Conservation (phyloP, 2,329 filamentous ascomycete genomes). For the Ophiocordyceps sinensis region DNA sequence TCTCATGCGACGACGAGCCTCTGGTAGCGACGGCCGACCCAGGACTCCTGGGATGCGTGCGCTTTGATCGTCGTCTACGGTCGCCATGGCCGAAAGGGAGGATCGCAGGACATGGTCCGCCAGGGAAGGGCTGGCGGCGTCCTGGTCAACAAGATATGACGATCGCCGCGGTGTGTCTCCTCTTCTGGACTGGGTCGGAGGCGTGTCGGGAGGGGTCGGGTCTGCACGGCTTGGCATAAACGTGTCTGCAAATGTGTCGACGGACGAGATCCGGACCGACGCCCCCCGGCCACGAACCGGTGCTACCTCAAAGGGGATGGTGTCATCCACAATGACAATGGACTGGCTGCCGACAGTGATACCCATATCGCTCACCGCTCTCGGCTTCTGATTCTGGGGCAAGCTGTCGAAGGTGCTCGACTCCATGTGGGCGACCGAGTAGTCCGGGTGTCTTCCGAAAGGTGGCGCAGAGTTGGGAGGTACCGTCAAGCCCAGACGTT, state of each 20-base stretch:
- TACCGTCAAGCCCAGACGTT: constrained; percentile 7
- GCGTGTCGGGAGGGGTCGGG: constrained; percentile 47
- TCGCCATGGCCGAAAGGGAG: constrained; percentile 31
- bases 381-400: constrained; percentile 15
- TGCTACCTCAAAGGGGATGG: constrained; percentile 33
- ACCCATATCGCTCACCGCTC: constrained; percentile 36
- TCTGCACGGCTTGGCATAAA: constrained; percentile 34
- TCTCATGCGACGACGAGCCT: constrained; percentile 10
- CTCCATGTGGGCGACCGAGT: constrained; percentile 29
- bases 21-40: constrained; percentile 15
- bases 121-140: constrained; percentile 20
- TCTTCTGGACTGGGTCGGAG: constrained; percentile 28
- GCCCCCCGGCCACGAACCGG: constrained; percentile 32
- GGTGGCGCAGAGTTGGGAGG: constrained; percentile 12
- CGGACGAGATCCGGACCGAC: constrained; percentile 27
- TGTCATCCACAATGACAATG: constrained; percentile 73
- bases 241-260: constrained; percentile 38
- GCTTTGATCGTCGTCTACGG: constrained; percentile 16
- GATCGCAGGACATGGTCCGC: constrained; percentile 28
- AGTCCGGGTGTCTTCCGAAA: constrained; percentile 20
- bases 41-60: constrained; percentile 18
- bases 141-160: constrained; percentile 38
- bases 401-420: constrained; percentile 21
- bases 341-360: constrained; percentile 77
- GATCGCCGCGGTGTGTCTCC: constrained; percentile 37